phyloP scores from a whole-genome alignment of 2,329 filamentous ascomycete genomes.

The Colletotrichum cereale region DNA sequence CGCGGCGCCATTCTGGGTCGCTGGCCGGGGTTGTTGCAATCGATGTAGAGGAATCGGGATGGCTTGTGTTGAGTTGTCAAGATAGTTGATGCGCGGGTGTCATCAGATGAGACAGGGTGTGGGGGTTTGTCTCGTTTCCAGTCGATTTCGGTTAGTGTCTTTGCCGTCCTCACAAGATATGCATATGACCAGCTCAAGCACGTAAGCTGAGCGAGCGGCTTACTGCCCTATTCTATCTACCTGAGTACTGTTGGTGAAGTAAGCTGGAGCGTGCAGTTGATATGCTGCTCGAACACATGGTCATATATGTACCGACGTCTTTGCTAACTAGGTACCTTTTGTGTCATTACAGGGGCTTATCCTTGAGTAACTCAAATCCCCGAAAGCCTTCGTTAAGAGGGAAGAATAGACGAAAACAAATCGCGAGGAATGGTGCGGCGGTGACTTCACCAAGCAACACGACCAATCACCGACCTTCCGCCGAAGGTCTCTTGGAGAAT shows the following conservation, averaged over 20 bases:
- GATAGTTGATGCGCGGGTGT: background rate
- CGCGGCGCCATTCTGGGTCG: background rate
- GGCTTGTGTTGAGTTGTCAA: background rate
- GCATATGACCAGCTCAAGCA: background rate
- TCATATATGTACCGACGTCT: background rate
- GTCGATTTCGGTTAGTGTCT: background rate
- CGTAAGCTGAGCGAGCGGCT: background rate
- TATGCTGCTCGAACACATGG: background rate
- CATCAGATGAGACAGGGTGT: background rate
- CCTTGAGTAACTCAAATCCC: background rate
- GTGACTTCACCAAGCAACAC: background rate
- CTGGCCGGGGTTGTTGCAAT: background rate
- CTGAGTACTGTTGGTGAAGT: background rate
- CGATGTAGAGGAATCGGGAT: no score
- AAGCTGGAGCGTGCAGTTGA: background rate
- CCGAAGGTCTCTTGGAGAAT: background rate
- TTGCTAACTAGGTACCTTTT: rapidly evolving
- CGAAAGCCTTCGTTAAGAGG: no score
- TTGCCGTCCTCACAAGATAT: background rate
- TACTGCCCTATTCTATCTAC: background rate
- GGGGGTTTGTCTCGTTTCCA: background rate
- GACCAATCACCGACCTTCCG: background rate
- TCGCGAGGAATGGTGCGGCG: no score
- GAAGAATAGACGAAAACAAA: background rate
- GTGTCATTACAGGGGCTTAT: background rate